Base-by-base conservation (phyloP, 2,329 filamentous ascomycete genomes). In the Nemania sp. region DNA sequence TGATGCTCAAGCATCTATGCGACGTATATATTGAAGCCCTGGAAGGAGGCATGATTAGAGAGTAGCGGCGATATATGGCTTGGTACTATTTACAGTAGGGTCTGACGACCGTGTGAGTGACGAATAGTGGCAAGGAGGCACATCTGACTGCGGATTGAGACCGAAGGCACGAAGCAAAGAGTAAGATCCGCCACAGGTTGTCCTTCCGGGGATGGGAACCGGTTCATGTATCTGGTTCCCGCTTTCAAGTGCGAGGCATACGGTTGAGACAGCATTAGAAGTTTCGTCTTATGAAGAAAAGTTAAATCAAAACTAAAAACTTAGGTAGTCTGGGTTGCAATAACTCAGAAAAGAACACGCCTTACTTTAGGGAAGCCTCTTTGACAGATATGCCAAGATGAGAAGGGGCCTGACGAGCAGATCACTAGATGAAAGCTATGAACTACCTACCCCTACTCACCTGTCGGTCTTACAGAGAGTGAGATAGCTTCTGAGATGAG, bases 401-500 rank as follows among this genome's bases (percentile, higher is more conserved):
- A n/a, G n/a, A n/a, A 52, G 35, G 35, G 35, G 42, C 37, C 35
- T 52, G 7, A 52, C 37, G 42, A 52, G 7, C 35, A 52, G 49
- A 52, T 52, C 42, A 32, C 35, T 13, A 52, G 49, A 52, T 20
- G 49, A 15, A 42, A 52, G 32, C 49, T 42, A 32, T 52, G 35
- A 52, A 7, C 3, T 29, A 29, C 25, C 25, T 29, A 29, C 3
- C 25, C 7, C 25, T 29, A 4, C 7, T 3, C 4, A 52, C 37
- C 17, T 18, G 49, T 42, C 37, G 20, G 20, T 18, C 35, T 52
- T 42, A 35, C 18, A 52, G 20, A 52, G 2, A 52, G 42, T 52
- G 5, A 42, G 35, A 52, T 52, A 52, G 37, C 37, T 35, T 52
- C 35, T 52, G 20, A 42, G 49, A 66, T 52, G 15, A 52, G 18